Base-by-base conservation (phyloP, 176 grass and related monocot species). In the Eremochloa ophiuroides region DNA sequence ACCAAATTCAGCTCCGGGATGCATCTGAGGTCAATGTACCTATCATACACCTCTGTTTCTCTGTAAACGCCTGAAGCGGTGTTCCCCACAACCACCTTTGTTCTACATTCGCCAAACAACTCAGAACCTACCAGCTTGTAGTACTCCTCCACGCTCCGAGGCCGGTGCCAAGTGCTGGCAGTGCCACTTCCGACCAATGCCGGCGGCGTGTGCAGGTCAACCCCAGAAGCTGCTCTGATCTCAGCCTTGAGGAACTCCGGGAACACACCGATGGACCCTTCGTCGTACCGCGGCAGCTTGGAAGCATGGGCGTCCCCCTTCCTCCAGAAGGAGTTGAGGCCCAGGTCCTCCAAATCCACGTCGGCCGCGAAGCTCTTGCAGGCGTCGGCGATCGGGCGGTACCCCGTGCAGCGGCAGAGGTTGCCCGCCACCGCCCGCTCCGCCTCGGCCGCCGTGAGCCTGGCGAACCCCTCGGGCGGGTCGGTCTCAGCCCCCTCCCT, bases 281-380 rank as follows among this genome's bases (percentile, higher is more conserved):
- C 79, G 25, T 74, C 80, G 69, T 92, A 90, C 33, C 81, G 66
- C 2, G 94, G 92, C 46, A 97, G 74, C 48, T 86, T 92, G 58
- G n/a, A 73, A 10, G 76, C 87, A 25, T 55, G 37, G 12, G 89
- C 86, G 35, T 79, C 81, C 26, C 90, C 95, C 18, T 91, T 94
- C 27, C 65, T 94, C 92, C 95, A 98, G 67, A 91, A 98, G 43
- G 86, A 76, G 77, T 93, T 98, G 81, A 98, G 86, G 1, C 95
- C 92, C 17, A 98, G 70, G 88, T 98, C 92, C 77, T 98, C 92
- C 77, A 98, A 85, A 66, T 98, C 95, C 65, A 94, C 92, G 76
- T 98, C 95, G 8, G 87, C 85, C 38, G 92, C 95, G 69, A 98
- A 98, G 84, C 95, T 98, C 92, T 93, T 98, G 81, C 92, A 94